phyloP scores from a whole-genome alignment of 148 eudicot genomes.

The Euryodendron excelsum region DNA sequence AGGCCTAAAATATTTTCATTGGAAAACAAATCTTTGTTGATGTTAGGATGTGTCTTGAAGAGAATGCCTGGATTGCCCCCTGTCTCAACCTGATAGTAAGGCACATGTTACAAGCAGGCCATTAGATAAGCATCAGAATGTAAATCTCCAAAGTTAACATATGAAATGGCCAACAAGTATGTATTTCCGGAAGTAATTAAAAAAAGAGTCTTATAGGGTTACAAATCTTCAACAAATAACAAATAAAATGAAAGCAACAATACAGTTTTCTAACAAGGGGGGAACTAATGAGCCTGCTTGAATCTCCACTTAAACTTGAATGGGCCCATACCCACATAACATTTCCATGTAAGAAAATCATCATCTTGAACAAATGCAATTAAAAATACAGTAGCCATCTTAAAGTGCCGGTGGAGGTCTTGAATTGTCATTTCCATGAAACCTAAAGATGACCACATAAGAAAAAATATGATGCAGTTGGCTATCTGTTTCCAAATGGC shows the following conservation, averaged over 20 bases:
- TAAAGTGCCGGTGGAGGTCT: neutral
- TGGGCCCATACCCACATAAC: neutral
- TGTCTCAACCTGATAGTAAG: conserved; percentile 66
- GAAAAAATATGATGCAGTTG: neutral
- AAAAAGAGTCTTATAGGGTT: neutral
- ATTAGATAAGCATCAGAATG: neutral
- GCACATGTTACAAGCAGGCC: neutral
- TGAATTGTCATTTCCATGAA: neutral
- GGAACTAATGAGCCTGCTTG: neutral
- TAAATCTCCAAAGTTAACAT: neutral
- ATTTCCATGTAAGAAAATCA: neutral
- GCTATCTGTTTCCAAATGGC: neutral
- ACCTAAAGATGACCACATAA: neutral
- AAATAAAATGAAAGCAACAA: neutral
- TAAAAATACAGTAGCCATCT: too few species aligned
- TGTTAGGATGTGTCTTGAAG: conserved; percentile 94
- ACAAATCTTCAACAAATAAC: neutral
- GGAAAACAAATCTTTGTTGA: conserved; percentile 76
- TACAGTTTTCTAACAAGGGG: neutral
- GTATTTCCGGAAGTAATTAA: neutral
- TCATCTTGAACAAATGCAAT: neutral
- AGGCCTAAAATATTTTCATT: conserved; percentile 86
- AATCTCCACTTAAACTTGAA: neutral
- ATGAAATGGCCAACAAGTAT: neutral
- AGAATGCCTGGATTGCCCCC: conserved; percentile 71